Evolutionary conservation across 2,329 filamentous ascomycete genomes (phyloP), one percentile per base, ranked within the genome.

Genomic region (Trichoderma breve): DNA sequence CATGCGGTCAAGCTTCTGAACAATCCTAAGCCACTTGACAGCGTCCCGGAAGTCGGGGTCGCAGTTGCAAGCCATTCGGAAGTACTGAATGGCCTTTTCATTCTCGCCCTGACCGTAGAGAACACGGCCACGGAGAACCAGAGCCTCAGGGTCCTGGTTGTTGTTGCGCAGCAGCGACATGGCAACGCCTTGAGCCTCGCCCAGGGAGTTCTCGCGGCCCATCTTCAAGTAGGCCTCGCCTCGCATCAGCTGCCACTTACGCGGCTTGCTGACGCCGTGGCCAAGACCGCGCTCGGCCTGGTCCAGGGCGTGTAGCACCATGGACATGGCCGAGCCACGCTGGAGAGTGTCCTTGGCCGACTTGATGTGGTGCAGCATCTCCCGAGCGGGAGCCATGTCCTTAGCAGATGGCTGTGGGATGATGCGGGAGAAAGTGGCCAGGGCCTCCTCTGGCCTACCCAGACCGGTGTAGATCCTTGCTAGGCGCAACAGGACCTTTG

Each of bases 51-150:
- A 96, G 81, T 99, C 96, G 9, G 96, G 96, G 77, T 98, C 96
- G 81, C 95, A 94, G 80, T 88, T 92, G 71, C 97, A 84, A 24
- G 95, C 96, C 84, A 96, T 93, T 75, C 94, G 90, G 84, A 98
- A 96, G 81, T 97, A 93, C 79, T 95, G 93, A 57, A 97, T 88
- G 2, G 96, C 95, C 86, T 98, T 97, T 3, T 97, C 93, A 78
- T 97, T 97, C 76, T 99, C 96, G 34, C 96, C 96, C 80, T 96
- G 93, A 4, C 91, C 91, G 78, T 98, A 98, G 64, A 97, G 87
- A 18, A 94, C 92, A 74, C 94, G 90, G 28, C 95, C 96, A 62
- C 95, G 90, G 66, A 99, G 88, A 6, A 98, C 93, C 74, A 99
- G 85, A 1, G 95, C 96, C 83, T 99, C 96, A 2, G 96, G 95